Conservation (phyloP, 1,284 basidiomycete genomes). For the Papiliotrema laurentii region DNA sequence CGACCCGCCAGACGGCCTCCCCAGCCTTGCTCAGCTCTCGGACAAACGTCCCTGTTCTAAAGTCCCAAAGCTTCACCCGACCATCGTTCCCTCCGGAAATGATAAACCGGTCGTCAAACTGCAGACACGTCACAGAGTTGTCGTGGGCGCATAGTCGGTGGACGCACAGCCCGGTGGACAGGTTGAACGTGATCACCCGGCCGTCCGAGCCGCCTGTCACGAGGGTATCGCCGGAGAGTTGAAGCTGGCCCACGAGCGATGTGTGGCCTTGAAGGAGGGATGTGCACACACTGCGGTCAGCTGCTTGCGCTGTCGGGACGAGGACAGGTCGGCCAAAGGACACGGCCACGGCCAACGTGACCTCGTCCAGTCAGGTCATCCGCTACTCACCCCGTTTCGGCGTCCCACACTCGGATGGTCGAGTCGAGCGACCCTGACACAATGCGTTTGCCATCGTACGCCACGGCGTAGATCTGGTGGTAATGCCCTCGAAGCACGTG, state of each 20-base stretch:
- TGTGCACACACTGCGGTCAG: conserved; percentile 60
- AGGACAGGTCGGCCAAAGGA: too few relatives aligned
- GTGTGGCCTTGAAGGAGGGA: conserved; percentile 91
- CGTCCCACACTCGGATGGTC: conserved; percentile 84
- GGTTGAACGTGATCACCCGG: conserved; percentile 82
- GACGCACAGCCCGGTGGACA: conserved; percentile 55
- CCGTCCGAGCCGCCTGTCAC: conserved; percentile 93
- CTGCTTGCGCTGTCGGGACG: too few relatives aligned
- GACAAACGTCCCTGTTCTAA: conserved; percentile 63
- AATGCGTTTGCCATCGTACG: conserved; percentile 80
- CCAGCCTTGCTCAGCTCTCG: conserved; percentile 70
- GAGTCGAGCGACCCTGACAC: conserved; percentile 88
- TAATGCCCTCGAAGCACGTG: conserved; percentile 83
- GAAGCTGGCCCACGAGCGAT: conserved; percentile 88
- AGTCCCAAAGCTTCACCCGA: conserved; percentile 79
- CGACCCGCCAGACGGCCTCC: conserved; percentile 85
- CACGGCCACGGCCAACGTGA: background rate
- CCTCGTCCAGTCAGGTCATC: background rate
- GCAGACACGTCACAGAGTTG: conserved; percentile 83
- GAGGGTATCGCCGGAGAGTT: conserved; percentile 69
- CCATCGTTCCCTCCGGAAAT: conserved; percentile 78
- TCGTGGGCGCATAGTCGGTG: conserved; percentile 65
- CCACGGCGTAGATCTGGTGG: conserved; percentile 88
- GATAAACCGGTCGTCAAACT: conserved; percentile 74
- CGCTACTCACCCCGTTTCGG: conserved; percentile 62